These are phyloP conservation scores for Paracorniculantispora psalliotae DNA, from an alignment of 2,329 filamentous ascomycete species.

Conservation along the genomic window DNA sequence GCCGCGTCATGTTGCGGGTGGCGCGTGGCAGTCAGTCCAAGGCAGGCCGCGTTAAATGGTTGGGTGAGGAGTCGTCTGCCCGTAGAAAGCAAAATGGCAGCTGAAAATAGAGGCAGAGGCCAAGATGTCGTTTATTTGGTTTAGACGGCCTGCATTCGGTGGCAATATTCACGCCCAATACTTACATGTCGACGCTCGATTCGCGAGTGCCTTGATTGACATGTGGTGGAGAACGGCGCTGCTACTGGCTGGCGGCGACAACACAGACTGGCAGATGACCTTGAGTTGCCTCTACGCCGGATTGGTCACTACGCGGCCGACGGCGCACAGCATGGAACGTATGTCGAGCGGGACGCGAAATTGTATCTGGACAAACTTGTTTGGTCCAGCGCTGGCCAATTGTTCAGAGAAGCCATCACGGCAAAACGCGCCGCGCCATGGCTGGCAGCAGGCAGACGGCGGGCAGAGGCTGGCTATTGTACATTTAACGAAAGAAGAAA, in stretches of 20 bases:
- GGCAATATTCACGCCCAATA: neutral
- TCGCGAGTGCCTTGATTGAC: neutral
- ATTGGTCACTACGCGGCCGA: no score
- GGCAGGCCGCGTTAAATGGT: neutral
- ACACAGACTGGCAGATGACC: neutral
- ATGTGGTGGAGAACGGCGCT: neutral
- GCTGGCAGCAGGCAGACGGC: no score
- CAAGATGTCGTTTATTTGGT: neutral
- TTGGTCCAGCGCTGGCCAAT: no score
- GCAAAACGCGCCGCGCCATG: no score
- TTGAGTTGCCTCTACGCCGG: neutral
- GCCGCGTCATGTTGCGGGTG: neutral
- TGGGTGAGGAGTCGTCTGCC: no score
- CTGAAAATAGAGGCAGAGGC: neutral
- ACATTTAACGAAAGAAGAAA: no score
- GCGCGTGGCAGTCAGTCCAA: neutral
- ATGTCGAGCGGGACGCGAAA: no score
- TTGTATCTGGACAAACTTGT: no score
- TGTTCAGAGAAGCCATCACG: no score
- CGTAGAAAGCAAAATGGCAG: neutral
- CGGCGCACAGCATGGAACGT: no score
- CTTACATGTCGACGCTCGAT: neutral
- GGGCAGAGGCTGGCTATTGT: no score
- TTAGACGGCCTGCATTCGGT: neutral
- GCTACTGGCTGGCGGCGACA: neutral